Conservation (phyloP, 805 yeast species). For the Komagataella mondaviorum region DNA sequence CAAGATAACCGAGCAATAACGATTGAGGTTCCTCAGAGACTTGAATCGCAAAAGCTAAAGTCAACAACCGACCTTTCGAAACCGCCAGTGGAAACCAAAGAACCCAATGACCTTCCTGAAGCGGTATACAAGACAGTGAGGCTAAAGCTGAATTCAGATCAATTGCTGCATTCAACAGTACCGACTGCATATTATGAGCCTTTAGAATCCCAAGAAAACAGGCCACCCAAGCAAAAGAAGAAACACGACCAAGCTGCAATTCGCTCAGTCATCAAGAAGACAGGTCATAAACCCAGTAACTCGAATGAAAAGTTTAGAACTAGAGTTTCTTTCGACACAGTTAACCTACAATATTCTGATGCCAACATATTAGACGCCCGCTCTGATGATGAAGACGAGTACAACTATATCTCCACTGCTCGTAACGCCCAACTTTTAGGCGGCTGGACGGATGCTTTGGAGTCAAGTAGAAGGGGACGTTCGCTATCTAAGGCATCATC, state of each 20-base stretch:
- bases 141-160: neutral
- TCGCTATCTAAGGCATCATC: neutral
- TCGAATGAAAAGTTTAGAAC: slow-evolving; percentile 5
- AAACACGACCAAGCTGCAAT: neutral
- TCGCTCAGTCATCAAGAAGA: neutral
- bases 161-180: neutral
- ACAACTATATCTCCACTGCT: neutral
- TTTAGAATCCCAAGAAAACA: neutral
- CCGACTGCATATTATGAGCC: neutral
- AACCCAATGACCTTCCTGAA: neutral
- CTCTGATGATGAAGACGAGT: slow-evolving; percentile 8
- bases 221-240: slow-evolving; percentile 3
- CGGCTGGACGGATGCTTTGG: neutral
- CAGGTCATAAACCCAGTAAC: neutral
- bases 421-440: neutral
- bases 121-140: neutral
- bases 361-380: slow-evolving; percentile 11
- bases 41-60: neutral
- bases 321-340: slow-evolving; percentile 42
- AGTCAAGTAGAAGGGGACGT: neutral
- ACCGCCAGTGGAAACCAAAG: neutral
- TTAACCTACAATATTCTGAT: slow-evolving; percentile 22
- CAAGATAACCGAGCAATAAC: neutral
- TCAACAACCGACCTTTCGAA: neutral
- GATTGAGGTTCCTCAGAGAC: neutral